Evolutionary conservation across 257 asterid species (phyloP), one percentile per base, ranked within the genome.

Genomic region (Leptodermis oblonga): DNA sequence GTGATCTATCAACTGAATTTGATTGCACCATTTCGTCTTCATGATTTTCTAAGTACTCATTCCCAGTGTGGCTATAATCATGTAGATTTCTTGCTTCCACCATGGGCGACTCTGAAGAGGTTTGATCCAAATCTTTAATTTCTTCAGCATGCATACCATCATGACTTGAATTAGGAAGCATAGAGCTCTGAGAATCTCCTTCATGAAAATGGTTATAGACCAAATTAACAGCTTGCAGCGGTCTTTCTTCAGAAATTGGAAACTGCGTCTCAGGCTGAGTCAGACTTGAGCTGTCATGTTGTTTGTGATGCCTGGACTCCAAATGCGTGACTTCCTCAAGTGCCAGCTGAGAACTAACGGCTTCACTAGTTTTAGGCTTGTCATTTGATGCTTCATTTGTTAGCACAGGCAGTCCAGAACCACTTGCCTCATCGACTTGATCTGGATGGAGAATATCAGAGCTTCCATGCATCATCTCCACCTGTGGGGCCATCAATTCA

Each of bases 181-280:
- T 39, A 62, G 4, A n/a, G 1, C 67, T 56, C 62, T 58, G 78
- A 34, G 62, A 74, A 59, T 33, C 70, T 41, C 68, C 74, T 41
- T 63, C 75, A 31, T 43, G 39, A 20, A 63, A 34, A 66, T 76
- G 74, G 69, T 80, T 71, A 68, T 72, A 33, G 78, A 79, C 84
- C 63, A 70, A 63, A 65, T 58, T 65, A 65, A 77, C 72, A 69
- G 70, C 88, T 65, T 76, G 78, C 37, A 73, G 46, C 4, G 43
- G 66, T 74, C 41, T 68, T 43, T 76, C 79, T 77, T 81, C 86
- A 72, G 65, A 48, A 74, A 55, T 49, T 69, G 80, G 73, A 51
- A 71, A 45, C 65, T 76, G 80, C n/a, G 72, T 68, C 54, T 63
- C 58, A 58, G 59, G 22, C 43, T 28, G 60, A 7, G 63, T 52